Base-by-base conservation (phyloP, 495 filamentous ascomycete genomes). In the Thozetella sp. region DNA sequence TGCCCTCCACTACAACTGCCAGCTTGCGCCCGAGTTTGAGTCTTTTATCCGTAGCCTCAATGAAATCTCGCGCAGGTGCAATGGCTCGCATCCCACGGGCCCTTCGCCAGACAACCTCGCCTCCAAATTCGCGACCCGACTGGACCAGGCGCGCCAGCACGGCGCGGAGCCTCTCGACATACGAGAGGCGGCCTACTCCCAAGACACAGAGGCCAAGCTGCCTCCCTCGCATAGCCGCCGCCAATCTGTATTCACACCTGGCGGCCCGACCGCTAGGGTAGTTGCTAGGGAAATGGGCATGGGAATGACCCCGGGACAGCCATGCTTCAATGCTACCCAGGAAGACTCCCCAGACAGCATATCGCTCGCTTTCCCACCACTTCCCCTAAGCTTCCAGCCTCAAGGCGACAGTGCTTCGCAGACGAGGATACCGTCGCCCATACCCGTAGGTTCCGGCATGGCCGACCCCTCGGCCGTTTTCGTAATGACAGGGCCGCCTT, bases 61-160 rank as follows among this genome's bases (percentile, higher is more conserved):
- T 1, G 71, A 76, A 52, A 75, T 74, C 22, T 72, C 74, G 0
- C 57, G 60, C 15, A 58, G 74, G n/a, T 75, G 72, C 72, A 63
- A 62, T 3, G 72, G 73, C 0, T 40, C 62, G 13, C 56, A 63
- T 20, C 43, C n/a, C 43, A 23, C 24, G 10, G 43, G n/a, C 12
- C 4, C 11, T n/a, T 48, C 15, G 25, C 22, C 54, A 3, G 64
- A 70, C 2, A 76, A 74, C 54, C 65, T 76, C 0, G 74, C 74
- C 1, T 71, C 71, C 2, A 67, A 60, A 24, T 75, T 77, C 54
- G 74, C 71, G 1, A 66, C 64, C 40, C 59, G 72, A 6, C 63
- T 76, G 9, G 58, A 64, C 0, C 53, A 69, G 13, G 74, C 72
- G 0, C 62, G 63, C 17, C 57, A 68, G 30, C 61, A 72, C 53